Evolutionary conservation across 331 rosid species (phyloP).

Genomic region (Pyracantha coccinea): DNA sequence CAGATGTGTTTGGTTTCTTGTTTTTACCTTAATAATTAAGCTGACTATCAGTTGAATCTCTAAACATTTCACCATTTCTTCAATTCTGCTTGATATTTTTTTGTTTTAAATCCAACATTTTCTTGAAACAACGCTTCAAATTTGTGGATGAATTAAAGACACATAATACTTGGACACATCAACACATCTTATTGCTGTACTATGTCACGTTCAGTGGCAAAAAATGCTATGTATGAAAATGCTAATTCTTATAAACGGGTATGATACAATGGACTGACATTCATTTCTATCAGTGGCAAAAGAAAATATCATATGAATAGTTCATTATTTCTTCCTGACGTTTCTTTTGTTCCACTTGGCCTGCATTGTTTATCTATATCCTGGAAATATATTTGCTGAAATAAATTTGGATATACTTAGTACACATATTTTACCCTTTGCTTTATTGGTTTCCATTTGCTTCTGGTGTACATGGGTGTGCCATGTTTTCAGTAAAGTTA

Average conservation of each 20-base stretch:
- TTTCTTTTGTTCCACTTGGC: not conserved
- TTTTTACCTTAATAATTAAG: not conserved
- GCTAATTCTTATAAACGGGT: not conserved
- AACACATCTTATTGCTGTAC: not conserved
- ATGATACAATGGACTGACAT: not conserved
- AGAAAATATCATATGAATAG: not conserved
- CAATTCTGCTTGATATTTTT: not conserved
- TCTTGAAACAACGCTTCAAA: not conserved
- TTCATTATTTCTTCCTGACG: not conserved
- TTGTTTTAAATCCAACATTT: not conserved
- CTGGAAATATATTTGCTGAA: too few species aligned
- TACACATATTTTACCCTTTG: not conserved
- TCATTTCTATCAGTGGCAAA: not conserved
- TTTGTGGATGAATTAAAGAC: not conserved
- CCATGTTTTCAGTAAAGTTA: not conserved
- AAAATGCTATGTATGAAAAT: not conserved
- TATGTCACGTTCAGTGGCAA: not conserved
- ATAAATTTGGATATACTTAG: not conserved
- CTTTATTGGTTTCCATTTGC: not conserved
- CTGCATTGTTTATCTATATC: not conserved
- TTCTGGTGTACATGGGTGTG: not conserved
- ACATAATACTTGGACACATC: not conserved
- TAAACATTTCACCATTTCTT: not conserved
- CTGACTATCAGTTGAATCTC: not conserved
- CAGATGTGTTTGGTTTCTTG: not conserved